Base-by-base conservation (phyloP, 805 yeast species). In the Candida chauliodis region DNA sequence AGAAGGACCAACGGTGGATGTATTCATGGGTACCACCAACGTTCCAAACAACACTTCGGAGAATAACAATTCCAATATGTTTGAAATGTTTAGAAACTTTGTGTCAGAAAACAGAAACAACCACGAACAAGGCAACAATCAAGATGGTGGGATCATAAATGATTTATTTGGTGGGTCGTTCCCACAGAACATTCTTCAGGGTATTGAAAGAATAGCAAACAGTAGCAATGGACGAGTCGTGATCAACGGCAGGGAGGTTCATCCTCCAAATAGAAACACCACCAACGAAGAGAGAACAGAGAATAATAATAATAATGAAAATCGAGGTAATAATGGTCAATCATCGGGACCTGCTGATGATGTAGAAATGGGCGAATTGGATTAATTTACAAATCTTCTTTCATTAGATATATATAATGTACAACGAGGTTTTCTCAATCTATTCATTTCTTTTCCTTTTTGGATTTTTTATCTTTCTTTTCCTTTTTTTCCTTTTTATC, bases 401-500 rank as follows among this genome's bases (percentile, higher is more conserved):
- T 6, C 18, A 18, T 22, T 15, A n/a, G 17, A 13, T 37, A 25
- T 30, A 20, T 28, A 24, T 24, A 24, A 24, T 37, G 25, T 34
- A 27, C 35, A 37, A 22, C 18, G 13, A 20, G n/a, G n/a, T n/a
- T n/a, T n/a, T n/a, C n/a, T 30, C 20, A 16, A 33, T 11, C 16
- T 13, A 13, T 33, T 29, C 23, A 32, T 37, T 50, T 58, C 52
- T 56, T 59, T 44, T 46, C 56, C 45, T 46, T 61, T 40, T 27
- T 27, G 4, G 45, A 55, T 49, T 48, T 62, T 58, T 54, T 59
- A 44, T 50, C 58, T 42, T 38, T 51, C 50, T 50, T 52, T 28
- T 51, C 56, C 56, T 57, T 56, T 52, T 51, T 57, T 47, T 42
- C 53, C 49, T 38, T 61, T 55, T 48, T 55, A 49, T 47, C 59